Base-by-base conservation (phyloP, 768 basidiomycete species). In the Tylopilus vinaceipallidus region DNA sequence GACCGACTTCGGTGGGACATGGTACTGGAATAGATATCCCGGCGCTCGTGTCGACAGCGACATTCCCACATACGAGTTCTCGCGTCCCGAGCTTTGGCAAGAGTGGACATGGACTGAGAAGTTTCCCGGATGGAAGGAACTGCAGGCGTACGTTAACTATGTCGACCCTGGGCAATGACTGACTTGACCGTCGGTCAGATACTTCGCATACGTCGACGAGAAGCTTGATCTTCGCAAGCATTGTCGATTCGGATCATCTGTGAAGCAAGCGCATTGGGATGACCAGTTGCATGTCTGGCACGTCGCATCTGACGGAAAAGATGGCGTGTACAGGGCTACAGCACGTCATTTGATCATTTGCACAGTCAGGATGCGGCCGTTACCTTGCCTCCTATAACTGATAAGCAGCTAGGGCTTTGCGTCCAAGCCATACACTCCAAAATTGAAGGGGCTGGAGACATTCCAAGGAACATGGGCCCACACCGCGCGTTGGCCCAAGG, bases 11-110 rank as follows among this genome's bases (percentile, higher is more conserved):
- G 57, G 58, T 7, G 57, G 58, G 0, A 55, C 50, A 5, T 59
- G 53, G 54, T 56, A 52, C 24, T 56, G 54, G 55, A 56, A 51
- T 23, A 56, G 33, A 3, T 56, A 51, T 38, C 56, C 52, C 8
- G 50, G 57, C 2, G 50, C 42, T 7, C 57, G 53, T 14, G 44
- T 47, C 5, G 57, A 60, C 19, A 49, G 47, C 10, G 33, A 45
- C 5, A 38, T 57, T 9, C 55, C 56, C 16, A 14, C 9, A 4
- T 58, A 57, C 29, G 50, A 47, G 22, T 49, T 53, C 20, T 35
- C 55, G 9, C 24, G n/a, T 13, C 51, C 50, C 13, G 47, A 57
- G 6, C 51, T 58, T n/a, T 57, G 50, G 56, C 43, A 46, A 7
- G 42, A 10, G 1, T 57, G 55, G 49, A 37, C 43, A 2, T 57